phyloP scores from a whole-genome alignment of 495 filamentous ascomycete species.

The Neurospora sp. region DNA sequence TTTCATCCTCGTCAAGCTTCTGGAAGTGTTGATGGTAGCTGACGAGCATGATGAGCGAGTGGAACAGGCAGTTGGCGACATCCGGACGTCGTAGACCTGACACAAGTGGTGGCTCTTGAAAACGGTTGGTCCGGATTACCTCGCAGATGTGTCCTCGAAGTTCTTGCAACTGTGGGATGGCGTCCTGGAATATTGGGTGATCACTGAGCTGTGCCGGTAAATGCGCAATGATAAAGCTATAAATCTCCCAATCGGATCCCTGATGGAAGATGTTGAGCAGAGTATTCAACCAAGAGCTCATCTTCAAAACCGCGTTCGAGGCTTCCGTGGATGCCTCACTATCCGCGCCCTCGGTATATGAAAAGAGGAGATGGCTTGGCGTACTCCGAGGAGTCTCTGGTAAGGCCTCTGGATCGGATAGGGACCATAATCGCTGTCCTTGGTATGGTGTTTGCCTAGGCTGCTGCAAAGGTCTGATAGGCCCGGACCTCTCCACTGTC shows the following conservation, averaged over 20 bases:
- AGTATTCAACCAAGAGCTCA: constrained; percentile 65
- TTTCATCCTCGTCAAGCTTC: constrained; percentile 78
- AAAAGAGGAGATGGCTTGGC: constrained; percentile 35
- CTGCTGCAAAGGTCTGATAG: constrained; percentile 26
- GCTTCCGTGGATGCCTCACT: constrained; percentile 5
- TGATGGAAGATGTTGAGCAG: constrained; percentile 64
- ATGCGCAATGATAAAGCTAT: constrained; percentile 81
- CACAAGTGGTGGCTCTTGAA: constrained; percentile 61
- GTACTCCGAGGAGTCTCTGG: constrained; percentile 32
- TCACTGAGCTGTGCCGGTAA: constrained; percentile 84
- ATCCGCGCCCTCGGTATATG: constrained; percentile 5
- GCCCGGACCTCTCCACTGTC: constrained; percentile 21
- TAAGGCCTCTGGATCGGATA: constrained; percentile 41
- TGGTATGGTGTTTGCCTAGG: constrained; percentile 22
- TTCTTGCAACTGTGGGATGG: constrained; percentile 61
- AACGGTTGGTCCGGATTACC: constrained; percentile 62
- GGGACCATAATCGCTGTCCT: constrained; percentile 40
- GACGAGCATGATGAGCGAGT: constrained; percentile 71
- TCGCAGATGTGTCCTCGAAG: constrained; percentile 72
- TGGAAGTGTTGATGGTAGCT: constrained; percentile 79
- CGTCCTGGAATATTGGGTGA: constrained; percentile 67
- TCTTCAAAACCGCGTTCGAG: constrained; percentile 41
- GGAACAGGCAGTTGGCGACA: constrained; percentile 78
- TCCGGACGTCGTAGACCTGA: constrained; percentile 78
- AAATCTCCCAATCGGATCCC: constrained; percentile 84